Base-by-base conservation (phyloP, 352 stramenopile genomes). In the Phytophthora tubulina region DNA sequence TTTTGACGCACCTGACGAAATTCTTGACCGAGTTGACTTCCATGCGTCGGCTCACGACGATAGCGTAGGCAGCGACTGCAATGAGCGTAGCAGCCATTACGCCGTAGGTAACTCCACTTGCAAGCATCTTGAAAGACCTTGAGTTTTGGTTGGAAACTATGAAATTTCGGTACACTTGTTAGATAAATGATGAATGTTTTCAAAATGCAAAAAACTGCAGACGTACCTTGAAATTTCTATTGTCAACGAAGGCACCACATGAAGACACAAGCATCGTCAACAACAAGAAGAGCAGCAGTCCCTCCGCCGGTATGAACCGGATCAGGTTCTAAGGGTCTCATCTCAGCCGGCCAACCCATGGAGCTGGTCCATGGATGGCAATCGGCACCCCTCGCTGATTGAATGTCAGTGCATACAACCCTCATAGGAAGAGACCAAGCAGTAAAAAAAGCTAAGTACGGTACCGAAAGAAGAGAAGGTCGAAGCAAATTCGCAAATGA, bases 321-420 rank as follows among this genome's bases (percentile, higher is more conserved):
- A 85, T 89, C 80, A 88, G 80, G 82, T 88, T 80, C 67, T 78
- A 84, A 90, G 78, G 78, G 78, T 88, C 55, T 87, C 2, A 84
- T 87, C 80, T 88, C 82, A 88, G 80, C 78, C 80, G 63, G 66
- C 61, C 68, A 78, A 71, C 78, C 54, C 72, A 82, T 73, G 60
- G 77, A 84, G 82, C 70, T 78, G 3, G 78, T 84, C 72, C 70
- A 85, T 79, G 78, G 59, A 57, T 76, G 64, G 68, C 71, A 64
- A 33, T 78, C 70, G 81, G 79, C 80, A 88, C 82, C 82, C 82
- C 80, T 88, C 82, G 82, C 82, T 88, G 82, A 71, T 81, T 75
- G 55, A 49, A 64, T 59, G 77, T 85, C 67, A 82, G 75, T 84
- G 51, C 42, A 63, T 69, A 67, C 51, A 67, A 38, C 44, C 54